These are phyloP conservation scores for Dactylorhiza incarnata DNA, from an alignment of 106 monocot species.

Conservation along the genomic window DNA sequence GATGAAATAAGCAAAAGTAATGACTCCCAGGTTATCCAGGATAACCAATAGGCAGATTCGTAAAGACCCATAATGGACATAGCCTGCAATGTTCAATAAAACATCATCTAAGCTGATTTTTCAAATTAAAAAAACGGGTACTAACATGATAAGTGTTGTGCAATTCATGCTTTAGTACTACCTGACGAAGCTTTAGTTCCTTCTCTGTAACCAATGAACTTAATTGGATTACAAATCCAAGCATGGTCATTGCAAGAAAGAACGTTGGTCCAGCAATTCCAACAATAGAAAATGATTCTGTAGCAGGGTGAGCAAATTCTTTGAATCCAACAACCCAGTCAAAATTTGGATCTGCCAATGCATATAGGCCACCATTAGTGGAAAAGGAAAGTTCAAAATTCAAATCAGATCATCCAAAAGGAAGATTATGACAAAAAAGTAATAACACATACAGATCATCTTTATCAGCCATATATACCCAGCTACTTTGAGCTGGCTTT, in stretches of 20 bases:
- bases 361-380: not conserved
- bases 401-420: conserved; percentile 2
- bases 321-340: conserved; percentile 78
- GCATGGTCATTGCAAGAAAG: conserved; percentile 93
- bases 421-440: not conserved
- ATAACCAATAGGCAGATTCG: conserved; percentile 92
- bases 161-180: conserved; percentile 3
- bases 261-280: conserved; percentile 69
- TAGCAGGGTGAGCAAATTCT: conserved; percentile 94
- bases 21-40: conserved; percentile 93
- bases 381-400: conserved; percentile 1
- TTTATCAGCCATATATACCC: not conserved
- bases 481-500: not conserved
- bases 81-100: conserved; percentile 38
- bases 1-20: conserved; percentile 53
- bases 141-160: not conserved
- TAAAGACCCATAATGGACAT: conserved; percentile 98
- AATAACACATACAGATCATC: not conserved
- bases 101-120: not conserved
- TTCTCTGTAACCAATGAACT: conserved; percentile 85
- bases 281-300: conserved; percentile 69
- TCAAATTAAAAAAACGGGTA: not conserved
- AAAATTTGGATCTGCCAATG: conserved; percentile 70
- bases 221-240: conserved; percentile 93
- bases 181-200: conserved; percentile 97